phyloP scores from a whole-genome alignment of 2,329 filamentous ascomycete species.

The Paracorniculantispora psalliotae region DNA sequence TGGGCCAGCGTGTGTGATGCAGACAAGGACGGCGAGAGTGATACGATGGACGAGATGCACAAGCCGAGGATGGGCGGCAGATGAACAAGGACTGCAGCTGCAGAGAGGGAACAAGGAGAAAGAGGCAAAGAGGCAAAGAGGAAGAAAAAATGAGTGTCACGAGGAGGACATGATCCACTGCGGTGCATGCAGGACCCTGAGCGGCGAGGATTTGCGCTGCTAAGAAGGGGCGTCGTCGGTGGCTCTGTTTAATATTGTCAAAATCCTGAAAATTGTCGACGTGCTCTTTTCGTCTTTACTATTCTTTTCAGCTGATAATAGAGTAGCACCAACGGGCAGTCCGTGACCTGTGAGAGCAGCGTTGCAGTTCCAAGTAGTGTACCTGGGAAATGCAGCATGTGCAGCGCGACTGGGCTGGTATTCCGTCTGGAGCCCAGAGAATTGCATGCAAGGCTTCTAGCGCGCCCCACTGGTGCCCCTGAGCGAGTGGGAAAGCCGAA shows the following conservation, averaged over 20 bases:
- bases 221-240: background rate
- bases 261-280: no score
- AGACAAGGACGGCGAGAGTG: no score
- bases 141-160: background rate
- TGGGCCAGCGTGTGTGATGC: no score
- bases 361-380: no score
- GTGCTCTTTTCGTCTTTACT: no score
- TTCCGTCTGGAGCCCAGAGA: background rate
- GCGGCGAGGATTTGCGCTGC: background rate
- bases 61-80: no score
- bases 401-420: no score
- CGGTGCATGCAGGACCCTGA: background rate
- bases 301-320: no score
- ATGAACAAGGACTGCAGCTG: no score
- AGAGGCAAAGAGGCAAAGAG: background rate
- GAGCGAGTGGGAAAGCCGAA: background rate
- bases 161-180: background rate
- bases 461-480: slow-evolving; percentile 7
- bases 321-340: background rate
- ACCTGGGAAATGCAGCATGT: no score
- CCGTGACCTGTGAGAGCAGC: background rate
- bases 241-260: no score
- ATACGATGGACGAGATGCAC: no score
- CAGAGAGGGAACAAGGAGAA: background rate
- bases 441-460: background rate